phyloP scores from a whole-genome alignment of 2,329 filamentous ascomycete species.

The Lasiodiplodia citricola region DNA sequence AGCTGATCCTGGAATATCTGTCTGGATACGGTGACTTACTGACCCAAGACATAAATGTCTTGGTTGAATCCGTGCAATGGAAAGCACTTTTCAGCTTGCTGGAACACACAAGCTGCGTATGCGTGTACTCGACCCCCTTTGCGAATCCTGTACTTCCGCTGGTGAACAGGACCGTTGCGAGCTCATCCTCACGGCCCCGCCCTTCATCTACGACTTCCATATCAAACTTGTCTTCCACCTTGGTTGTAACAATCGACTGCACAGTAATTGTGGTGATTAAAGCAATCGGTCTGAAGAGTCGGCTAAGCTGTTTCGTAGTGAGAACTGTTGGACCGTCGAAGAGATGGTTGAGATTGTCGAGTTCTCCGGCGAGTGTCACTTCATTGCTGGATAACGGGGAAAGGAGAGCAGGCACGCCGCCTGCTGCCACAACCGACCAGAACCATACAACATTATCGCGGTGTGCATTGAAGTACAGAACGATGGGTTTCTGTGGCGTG shows the following conservation, averaged over 20 bases:
- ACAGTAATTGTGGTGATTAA: constrained; percentile 3
- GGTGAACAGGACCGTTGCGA: constrained; percentile 21
- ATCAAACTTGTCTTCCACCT: constrained; percentile 9
- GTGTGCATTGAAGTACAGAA: constrained; percentile 25
- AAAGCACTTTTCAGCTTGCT: constrained; percentile 16
- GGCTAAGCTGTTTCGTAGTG: constrained; percentile 18
- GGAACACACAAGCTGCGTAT: constrained; percentile 48
- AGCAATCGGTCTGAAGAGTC: background rate
- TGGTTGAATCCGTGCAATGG: constrained; percentile 2
- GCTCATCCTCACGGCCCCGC: constrained; percentile 1
- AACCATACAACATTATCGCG: constrained; percentile 24
- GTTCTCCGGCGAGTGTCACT: constrained; percentile 12
- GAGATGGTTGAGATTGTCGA: constrained; percentile 25
- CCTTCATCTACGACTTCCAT: constrained; percentile 8
- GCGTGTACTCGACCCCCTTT: constrained; percentile 56
- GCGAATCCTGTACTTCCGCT: constrained; percentile 55
- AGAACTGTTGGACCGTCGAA: constrained; percentile 19
- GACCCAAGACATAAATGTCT: constrained; percentile 27
- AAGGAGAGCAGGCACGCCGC: constrained; percentile 21
- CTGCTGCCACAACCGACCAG: constrained; percentile 21
- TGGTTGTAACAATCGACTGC: background rate
- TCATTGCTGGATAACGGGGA: constrained; percentile 24
- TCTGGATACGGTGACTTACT: constrained; percentile 4
- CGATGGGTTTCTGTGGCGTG: background rate
- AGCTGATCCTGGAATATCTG: background rate